Evolutionary conservation across 2,329 filamentous ascomycete species (phyloP).

Genomic region (Mycosphaerelloides madeirae): DNA sequence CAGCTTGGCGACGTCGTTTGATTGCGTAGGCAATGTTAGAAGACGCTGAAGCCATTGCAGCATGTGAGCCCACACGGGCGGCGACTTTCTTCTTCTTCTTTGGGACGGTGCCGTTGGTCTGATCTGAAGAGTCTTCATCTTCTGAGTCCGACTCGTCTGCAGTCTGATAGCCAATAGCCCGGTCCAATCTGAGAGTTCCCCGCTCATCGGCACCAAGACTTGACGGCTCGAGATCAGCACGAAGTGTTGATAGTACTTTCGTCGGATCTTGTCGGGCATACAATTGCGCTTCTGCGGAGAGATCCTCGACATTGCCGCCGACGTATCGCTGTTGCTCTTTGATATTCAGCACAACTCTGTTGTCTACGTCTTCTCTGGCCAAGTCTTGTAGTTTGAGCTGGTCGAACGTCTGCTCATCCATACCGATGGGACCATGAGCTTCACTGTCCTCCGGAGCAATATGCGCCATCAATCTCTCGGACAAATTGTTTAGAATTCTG

Average conservation of each 20-base stretch:
- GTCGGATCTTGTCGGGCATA: constrained; percentile 67
- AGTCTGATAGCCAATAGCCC: constrained; percentile 63
- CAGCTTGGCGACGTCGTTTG: constrained; percentile 41
- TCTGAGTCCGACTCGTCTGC: constrained; percentile 57
- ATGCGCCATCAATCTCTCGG: constrained; percentile 87
- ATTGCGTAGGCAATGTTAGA: constrained; percentile 63
- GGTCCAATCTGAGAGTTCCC: constrained; percentile 48
- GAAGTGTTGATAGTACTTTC: constrained; percentile 62
- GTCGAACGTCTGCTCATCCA: constrained; percentile 69
- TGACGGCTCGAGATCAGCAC: constrained; percentile 55
- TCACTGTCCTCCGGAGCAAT: constrained; percentile 74
- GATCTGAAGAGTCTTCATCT: constrained; percentile 39
- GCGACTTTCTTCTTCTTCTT: constrained; percentile 38
- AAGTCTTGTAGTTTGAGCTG: constrained; percentile 77
- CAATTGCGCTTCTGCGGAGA: constrained; percentile 47
- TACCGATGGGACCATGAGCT: constrained; percentile 58
- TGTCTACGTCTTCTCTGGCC: constrained; percentile 65
- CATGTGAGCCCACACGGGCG: constrained; percentile 63
- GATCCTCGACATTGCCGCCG: constrained; percentile 46
- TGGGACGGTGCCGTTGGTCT: constrained; percentile 19
- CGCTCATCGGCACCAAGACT: constrained; percentile 28
- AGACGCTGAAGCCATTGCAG: constrained; percentile 60
- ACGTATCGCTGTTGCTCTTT: constrained; percentile 84
- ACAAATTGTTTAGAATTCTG: constrained; percentile 80
- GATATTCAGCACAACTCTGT: constrained; percentile 77